Evolutionary conservation across 1,139 yeast genomes (phyloP).

Genomic region (Geotrichum australiense): DNA sequence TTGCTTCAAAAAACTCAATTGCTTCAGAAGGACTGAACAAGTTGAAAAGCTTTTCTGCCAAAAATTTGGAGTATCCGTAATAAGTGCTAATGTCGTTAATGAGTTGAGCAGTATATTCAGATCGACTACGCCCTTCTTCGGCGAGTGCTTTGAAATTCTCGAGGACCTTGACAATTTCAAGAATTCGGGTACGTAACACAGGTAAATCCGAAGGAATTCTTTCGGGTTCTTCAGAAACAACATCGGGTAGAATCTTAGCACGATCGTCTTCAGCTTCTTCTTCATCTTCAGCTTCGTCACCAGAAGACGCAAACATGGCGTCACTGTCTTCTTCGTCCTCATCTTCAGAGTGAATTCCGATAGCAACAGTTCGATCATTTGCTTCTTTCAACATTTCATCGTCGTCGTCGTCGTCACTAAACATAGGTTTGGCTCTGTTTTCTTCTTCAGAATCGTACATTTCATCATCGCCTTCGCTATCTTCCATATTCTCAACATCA

Average conservation of each 20-base stretch:
- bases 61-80: conserved; percentile 91
- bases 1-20: conserved; percentile 96
- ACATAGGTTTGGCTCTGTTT: conserved; percentile 60
- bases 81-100: conserved; percentile 60
- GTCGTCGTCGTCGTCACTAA: conserved; percentile 80
- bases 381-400: conserved; percentile 75
- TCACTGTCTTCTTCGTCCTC: conserved; percentile 25
- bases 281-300: conserved; percentile 26
- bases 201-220: conserved; percentile 64
- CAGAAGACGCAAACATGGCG: conserved; percentile 20
- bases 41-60: conserved; percentile 89
- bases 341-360: conserved; percentile 39
- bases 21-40: conserved; percentile 94
- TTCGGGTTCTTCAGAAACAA: conserved; percentile 57
- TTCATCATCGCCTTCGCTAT: conserved; percentile 43
- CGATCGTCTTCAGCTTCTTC: conserved; percentile 23
- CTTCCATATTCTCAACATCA: conserved; percentile 39
- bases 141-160: conserved; percentile 82
- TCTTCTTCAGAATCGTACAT: conserved; percentile 51
- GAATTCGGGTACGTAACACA: conserved; percentile 83
- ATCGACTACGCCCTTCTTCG: conserved; percentile 47
- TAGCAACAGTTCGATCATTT: conserved; percentile 79
- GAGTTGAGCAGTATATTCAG: conserved; percentile 19
- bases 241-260: conserved; percentile 37
- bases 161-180: conserved; percentile 91